Conservation (phyloP, 805 yeast genomes). For the Wickerhamiella occidentalis region DNA sequence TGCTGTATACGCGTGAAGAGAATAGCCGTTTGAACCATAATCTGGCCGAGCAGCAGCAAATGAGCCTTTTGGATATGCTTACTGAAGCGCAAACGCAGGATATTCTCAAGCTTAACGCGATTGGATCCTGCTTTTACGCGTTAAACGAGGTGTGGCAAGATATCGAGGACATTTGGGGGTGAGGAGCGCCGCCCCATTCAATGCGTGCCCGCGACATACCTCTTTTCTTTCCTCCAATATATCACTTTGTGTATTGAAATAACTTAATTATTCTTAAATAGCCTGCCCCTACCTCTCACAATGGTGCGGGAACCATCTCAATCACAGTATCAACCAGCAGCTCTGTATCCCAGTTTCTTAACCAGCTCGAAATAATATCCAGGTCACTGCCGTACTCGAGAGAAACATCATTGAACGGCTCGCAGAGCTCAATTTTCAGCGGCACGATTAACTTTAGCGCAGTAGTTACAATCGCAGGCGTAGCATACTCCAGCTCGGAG, state of each 20-base stretch:
- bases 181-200: too few relatives aligned
- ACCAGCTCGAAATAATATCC: slow-evolving; percentile 32
- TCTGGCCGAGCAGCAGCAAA: background rate
- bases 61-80: background rate
- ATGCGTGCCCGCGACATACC: too few relatives aligned
- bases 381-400: slow-evolving; percentile 46
- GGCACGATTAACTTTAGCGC: slow-evolving; percentile 42
- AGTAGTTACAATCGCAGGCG: slow-evolving; percentile 41
- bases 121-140: too few relatives aligned
- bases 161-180: background rate
- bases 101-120: background rate
- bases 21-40: background rate
- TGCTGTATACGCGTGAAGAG: background rate
- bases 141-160: slow-evolving; percentile 7
- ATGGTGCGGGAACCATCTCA: slow-evolving; percentile 40
- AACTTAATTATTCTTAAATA: too few relatives aligned
- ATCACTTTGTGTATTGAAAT: too few relatives aligned
- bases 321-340: slow-evolving; percentile 43
- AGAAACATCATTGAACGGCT: slow-evolving; percentile 39
- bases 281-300: slow-evolving; percentile 25
- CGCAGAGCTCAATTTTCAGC: slow-evolving; percentile 32
- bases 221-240: too few relatives aligned
- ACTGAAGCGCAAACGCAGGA: background rate
- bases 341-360: slow-evolving; percentile 36
- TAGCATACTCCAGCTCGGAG: slow-evolving; percentile 34